Conservation (phyloP, 768 basidiomycete genomes). For the Daedaleopsis nitida region DNA sequence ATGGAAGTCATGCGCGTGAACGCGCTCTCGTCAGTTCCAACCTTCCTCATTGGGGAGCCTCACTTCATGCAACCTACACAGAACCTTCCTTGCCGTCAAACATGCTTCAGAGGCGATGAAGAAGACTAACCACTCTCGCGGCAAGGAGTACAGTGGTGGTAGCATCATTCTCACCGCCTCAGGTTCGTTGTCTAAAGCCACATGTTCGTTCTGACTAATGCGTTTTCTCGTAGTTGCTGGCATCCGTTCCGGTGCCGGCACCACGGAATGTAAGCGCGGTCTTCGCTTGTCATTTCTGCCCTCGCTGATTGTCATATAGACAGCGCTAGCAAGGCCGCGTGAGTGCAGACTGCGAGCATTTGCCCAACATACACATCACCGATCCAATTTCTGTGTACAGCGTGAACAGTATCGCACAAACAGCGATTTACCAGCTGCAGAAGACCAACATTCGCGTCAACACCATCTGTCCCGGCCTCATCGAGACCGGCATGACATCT, state of each 20-base stretch:
- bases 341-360: conserved; percentile 31
- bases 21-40: conserved; percentile 48
- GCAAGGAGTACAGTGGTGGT: conserved; percentile 71
- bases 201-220: not conserved
- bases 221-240: conserved; percentile 66
- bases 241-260: conserved; percentile 77
- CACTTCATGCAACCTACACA: conserved; percentile 30
- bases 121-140: conserved; percentile 60
- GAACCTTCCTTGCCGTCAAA: conserved; percentile 89
- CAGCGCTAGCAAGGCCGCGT: conserved; percentile 94
- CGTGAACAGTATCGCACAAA: conserved; percentile 88
- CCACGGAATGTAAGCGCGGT: conserved; percentile 70
- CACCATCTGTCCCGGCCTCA: conserved; percentile 87
- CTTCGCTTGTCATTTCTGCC: too few species aligned
- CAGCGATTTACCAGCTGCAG: conserved; percentile 75
- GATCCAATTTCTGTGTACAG: conserved; percentile 37
- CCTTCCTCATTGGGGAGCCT: not conserved
- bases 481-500: conserved; percentile 91
- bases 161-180: conserved; percentile 91
- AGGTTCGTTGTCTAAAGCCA: conserved; percentile 42
- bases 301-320: conserved; percentile 44
- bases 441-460: conserved; percentile 87
- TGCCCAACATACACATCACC: not conserved
- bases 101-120: conserved; percentile 84
- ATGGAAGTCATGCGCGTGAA: conserved; percentile 83